phyloP scores from a whole-genome alignment of 2,329 filamentous ascomycete genomes.

The Ceratocystis destructans region DNA sequence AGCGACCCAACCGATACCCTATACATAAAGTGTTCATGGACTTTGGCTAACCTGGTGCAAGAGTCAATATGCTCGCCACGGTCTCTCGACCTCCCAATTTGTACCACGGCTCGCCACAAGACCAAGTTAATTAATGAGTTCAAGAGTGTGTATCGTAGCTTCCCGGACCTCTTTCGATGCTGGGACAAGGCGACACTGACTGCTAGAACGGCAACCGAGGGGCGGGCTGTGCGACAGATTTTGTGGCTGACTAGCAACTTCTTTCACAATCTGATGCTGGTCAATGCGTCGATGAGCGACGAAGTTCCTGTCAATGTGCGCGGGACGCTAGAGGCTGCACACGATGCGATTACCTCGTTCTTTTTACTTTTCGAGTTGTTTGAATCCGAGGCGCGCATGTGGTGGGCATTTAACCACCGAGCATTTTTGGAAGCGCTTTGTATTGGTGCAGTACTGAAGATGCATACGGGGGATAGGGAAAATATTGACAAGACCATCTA shows the following conservation, averaged over 20 bases:
- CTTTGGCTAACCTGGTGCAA: slow-evolving; percentile 63
- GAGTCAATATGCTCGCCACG: slow-evolving; percentile 62
- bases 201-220: slow-evolving; percentile 43
- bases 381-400: slow-evolving; percentile 58
- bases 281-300: slow-evolving; percentile 56
- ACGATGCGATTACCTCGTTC: slow-evolving; percentile 60
- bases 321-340: slow-evolving; percentile 59
- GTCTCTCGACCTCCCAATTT: slow-evolving; percentile 59
- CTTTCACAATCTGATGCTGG: slow-evolving; percentile 68
- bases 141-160: slow-evolving; percentile 55
- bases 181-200: slow-evolving; percentile 50
- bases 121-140: slow-evolving; percentile 57
- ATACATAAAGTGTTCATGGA: slow-evolving; percentile 67
- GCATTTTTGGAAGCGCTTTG: slow-evolving; percentile 65
- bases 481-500: slow-evolving; percentile 39
- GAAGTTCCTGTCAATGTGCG: slow-evolving; percentile 52
- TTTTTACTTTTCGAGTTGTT: slow-evolving; percentile 57
- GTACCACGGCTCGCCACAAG: slow-evolving; percentile 53
- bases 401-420: slow-evolving; percentile 75
- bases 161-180: slow-evolving; percentile 55
- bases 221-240: slow-evolving; percentile 57
- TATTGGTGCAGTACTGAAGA: slow-evolving; percentile 47
- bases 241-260: slow-evolving; percentile 71
- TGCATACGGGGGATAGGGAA: slow-evolving; percentile 34
- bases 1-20: slow-evolving; percentile 52